Percentiles rank a stretch among this genome's conserved stretches.
Conservation (phyloP, 257 asterid species). For the Prunella vulgaris region DNA sequence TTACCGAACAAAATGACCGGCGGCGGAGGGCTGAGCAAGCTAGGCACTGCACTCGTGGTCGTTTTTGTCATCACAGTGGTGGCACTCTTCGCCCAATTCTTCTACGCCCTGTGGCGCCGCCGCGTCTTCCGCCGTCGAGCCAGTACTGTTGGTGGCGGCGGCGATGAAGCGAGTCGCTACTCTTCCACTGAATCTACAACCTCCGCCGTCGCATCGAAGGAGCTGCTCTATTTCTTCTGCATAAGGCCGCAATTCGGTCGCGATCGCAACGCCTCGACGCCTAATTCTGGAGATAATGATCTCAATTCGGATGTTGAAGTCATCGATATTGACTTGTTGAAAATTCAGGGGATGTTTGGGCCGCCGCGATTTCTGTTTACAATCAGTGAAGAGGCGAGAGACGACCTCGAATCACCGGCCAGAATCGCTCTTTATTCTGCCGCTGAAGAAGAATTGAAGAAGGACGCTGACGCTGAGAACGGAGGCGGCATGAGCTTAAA, state of each 20-base stretch:
- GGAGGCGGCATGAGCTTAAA: constrained; percentile 27
- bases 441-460: constrained; percentile 14
- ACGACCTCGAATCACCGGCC: constrained; percentile 36
- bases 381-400: constrained; percentile 55
- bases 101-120: constrained; percentile 56
- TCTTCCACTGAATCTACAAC: constrained; percentile 27
- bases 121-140: constrained; percentile 39
- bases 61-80: constrained; percentile 40
- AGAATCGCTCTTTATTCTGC: constrained; percentile 10
- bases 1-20: constrained; percentile 24
- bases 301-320: constrained; percentile 34
- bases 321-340: constrained; percentile 55
- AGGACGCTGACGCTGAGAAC: not conserved
- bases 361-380: constrained; percentile 58
- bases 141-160: not conserved
- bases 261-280: constrained; percentile 32
- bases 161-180: constrained; percentile 15
- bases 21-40: constrained; percentile 35
- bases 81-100: constrained; percentile 38
- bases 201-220: constrained; percentile 33
- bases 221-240: constrained; percentile 49
- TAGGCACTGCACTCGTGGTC: constrained; percentile 38
- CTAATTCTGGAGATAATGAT: not conserved
- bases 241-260: constrained; percentile 28
- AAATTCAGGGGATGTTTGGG: constrained; percentile 48